Evolutionary conservation across 139 green algal species (phyloP).

Genomic region (Pseudopediastrum boryanum): DNA sequence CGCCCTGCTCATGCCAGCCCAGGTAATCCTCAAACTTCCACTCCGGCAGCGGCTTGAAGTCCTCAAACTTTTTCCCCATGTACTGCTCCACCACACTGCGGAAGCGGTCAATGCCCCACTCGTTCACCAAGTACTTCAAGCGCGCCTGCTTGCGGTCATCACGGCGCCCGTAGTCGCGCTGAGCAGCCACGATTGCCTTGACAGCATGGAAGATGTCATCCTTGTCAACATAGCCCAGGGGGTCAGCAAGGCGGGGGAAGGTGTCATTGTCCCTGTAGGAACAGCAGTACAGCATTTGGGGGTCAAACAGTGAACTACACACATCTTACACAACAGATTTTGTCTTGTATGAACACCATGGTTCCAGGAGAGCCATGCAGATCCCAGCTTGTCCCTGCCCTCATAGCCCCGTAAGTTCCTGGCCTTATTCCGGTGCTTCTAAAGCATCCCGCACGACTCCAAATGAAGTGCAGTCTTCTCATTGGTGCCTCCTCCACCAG

Average conservation of each 20-base stretch:
- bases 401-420: no score
- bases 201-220: conserved; percentile 95
- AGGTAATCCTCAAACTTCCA: conserved; percentile 97
- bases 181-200: conserved; percentile 93
- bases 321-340: no score
- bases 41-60: conserved; percentile 86
- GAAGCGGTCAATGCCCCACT: conserved; percentile 98
- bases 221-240: conserved; percentile 93
- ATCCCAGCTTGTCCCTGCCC: no score
- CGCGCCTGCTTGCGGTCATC: conserved; percentile 96
- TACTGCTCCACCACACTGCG: conserved; percentile 94
- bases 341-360: no score
- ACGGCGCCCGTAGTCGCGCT: conserved; percentile 97
- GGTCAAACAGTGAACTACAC: no score
- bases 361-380: no score
- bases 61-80: conserved; percentile 95
- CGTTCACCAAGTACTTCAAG: conserved; percentile 98
- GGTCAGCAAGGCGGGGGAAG: conserved; percentile 89
- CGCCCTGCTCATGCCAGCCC: conserved; percentile 96
- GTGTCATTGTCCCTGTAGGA: conserved; percentile 76
- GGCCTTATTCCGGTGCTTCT: no score
- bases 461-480: no score
- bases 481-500: no score
- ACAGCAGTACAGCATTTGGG: conserved; percentile 50
- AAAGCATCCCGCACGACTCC: no score